Evolutionary conservation across 345 rosid species (phyloP), one percentile per base, ranked within the genome.

Genomic region (Barbarea vulgaris): DNA sequence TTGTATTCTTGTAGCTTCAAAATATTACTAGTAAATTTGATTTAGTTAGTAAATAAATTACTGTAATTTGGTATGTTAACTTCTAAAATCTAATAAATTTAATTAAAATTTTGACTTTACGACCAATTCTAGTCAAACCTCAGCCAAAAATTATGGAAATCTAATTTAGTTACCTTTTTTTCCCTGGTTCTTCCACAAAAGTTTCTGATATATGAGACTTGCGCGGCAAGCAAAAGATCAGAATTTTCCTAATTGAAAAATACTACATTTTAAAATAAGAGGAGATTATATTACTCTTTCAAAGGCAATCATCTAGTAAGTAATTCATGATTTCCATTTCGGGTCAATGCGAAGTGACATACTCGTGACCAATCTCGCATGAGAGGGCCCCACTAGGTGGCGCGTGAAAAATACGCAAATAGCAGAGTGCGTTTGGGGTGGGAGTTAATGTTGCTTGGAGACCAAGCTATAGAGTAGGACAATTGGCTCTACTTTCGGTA

Each of bases 401-500:
- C 67, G 42, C 60, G 67, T 75, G 59, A 6, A 3, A 0, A 0
- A 19, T 7, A 48, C 21, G 9, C 1, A 5, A 1, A 27, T n/a
- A 3, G 0, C 0, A 46, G 6, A 61, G 8, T 7, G 65, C 37
- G 75, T 18, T 64, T 69, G 19, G 55, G 11, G 36, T 6, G 36
- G 11, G 1, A 13, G 19, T 0, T 27, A 25, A 59, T 64, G 10
- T 75, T 47, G 76, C 80, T 77, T 77, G 80, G 80, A 53, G 65
- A 55, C 67, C 80, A 77, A 77, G 80, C 71, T 77, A 55, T 17
- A 63, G 53, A 44, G 3, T 46, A 77, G 15, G 67, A 44, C 75
- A 64, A 64, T 14, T 15, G 37, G 41, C 76, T 54, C 53, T 14
- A 0, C 54, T 55, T 64, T 77, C 72, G 61, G 76, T 77, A 77